Base-by-base conservation (phyloP, 1,284 basidiomycete species). In the Ganoderma lingzhi region DNA sequence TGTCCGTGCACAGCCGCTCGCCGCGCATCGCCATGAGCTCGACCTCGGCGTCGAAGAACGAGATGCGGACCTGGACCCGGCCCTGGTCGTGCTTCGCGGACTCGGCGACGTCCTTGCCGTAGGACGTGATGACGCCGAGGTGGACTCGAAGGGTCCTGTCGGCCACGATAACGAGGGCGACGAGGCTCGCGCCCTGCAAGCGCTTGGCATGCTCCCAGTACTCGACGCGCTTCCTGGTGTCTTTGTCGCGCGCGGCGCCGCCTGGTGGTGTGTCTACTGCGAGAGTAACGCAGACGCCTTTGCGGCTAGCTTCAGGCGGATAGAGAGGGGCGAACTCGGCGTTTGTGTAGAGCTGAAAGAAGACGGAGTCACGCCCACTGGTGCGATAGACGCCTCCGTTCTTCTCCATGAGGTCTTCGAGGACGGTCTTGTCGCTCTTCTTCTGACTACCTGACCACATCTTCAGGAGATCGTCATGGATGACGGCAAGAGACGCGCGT, bases 401-500 rank as follows among this genome's bases (percentile, higher is more conserved):
- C 37, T 73, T 78, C 9, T 64, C 62, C 6, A 78, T 55, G 30
- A 82, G 55, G 19, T 70, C 67, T 41, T 76, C 74, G 0, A 82
- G 71, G 44, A 71, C 68, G 1, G 81, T 81, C 42, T 64, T 68
- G 6, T 65, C 53, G 2, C 63, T 15, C 45, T 66, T 64, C 3
- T 44, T n/a, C 19, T 39, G 62, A 19, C 28, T 6, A 12, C 62
- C 12, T 6, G 60, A 59, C 70, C 73, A 75, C 58, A 76, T 62
- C 66, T 68, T 23, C 14, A 55, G 37, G 3, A 84, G 74, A 66
- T 85, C 84, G 9, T 74, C 74, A 41, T 81, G 68, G 6, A 84
- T 63, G 2, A 75, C 71, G 4, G 76, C 70, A 8, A 88, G 80
- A 0, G 89, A 86, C 6, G 78, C 80, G 2, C 88, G 84, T 39